Percentiles rank a stretch among this genome's conserved stretches.
These are phyloP conservation scores for Cylindrodendrum hubeiense DNA, from an alignment of 2,329 filamentous ascomycete genomes.

Conservation along the genomic window DNA sequence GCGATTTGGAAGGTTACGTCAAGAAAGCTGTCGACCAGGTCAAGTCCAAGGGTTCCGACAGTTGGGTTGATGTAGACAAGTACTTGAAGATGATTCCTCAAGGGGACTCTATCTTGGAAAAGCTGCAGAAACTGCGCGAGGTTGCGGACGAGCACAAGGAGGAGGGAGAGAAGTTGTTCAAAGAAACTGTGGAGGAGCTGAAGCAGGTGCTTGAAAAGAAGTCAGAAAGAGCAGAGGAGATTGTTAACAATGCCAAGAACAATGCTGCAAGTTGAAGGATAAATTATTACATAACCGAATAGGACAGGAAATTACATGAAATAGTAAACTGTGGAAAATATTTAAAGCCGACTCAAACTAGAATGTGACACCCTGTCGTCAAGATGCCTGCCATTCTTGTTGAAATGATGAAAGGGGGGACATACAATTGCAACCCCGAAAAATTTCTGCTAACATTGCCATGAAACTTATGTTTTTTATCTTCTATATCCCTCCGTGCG, in stretches of 20 bases:
- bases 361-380: too few species aligned
- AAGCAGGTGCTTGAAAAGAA: slow-evolving; percentile 73
- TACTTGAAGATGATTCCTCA: slow-evolving; percentile 76
- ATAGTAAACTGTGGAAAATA: background rate
- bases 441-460: too few species aligned
- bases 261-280: slow-evolving; percentile 37
- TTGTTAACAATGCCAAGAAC: slow-evolving; percentile 67
- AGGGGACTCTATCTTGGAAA: slow-evolving; percentile 73
- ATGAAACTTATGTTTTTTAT: too few species aligned
- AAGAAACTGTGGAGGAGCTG: slow-evolving; percentile 77
- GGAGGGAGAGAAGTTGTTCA: slow-evolving; percentile 77
- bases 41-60: slow-evolving; percentile 62
- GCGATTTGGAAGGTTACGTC: slow-evolving; percentile 54
- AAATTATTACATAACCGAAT: background rate
- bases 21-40: slow-evolving; percentile 46
- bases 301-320: background rate
- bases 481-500: too few species aligned
- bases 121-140: slow-evolving; percentile 74
- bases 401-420: too few species aligned
- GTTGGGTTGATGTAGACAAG: slow-evolving; percentile 66
- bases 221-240: slow-evolving; percentile 67
- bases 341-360: too few species aligned
- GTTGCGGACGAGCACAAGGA: slow-evolving; percentile 76
- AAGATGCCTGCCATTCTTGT: too few species aligned
- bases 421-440: too few species aligned